A percentile compares a stretch with the other conserved stretches of the same genome.
Conservation (phyloP, 352 stramenopile species). For the Phytophthora podocarpi region DNA sequence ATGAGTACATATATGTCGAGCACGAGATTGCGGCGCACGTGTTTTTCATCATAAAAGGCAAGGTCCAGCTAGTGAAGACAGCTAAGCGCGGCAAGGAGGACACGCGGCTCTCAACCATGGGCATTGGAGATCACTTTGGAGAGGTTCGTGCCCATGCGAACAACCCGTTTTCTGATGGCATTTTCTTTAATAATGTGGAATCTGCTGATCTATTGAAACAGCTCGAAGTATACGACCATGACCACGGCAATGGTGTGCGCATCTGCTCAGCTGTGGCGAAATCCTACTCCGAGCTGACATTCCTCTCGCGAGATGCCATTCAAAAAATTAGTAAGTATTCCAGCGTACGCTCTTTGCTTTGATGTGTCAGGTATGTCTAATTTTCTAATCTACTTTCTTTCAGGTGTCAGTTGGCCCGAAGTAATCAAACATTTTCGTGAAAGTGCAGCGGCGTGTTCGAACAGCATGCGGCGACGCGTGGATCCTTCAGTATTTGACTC, state of each 20-base stretch:
- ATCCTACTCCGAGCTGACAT: slow-evolving; percentile 80
- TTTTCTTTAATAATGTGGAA: no score
- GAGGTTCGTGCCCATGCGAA: slow-evolving; percentile 46
- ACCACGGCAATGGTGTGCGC: slow-evolving; percentile 83
- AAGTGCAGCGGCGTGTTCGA: slow-evolving; percentile 48
- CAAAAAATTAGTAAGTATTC: slow-evolving; percentile 66
- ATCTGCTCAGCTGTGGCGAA: slow-evolving; percentile 82
- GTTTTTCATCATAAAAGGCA: slow-evolving; percentile 85
- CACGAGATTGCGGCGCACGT: slow-evolving; percentile 86
- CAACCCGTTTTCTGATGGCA: no score
- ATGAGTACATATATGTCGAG: slow-evolving; percentile 82
- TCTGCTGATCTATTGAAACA: slow-evolving; percentile 10
- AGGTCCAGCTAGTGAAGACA: slow-evolving; percentile 67
- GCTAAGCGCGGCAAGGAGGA: slow-evolving; percentile 50
- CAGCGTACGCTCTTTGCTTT: not conserved
- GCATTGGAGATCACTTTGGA: slow-evolving; percentile 78
- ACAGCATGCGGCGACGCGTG: slow-evolving; percentile 45
- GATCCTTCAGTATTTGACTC: slow-evolving; percentile 22
- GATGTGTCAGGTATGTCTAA: not conserved
- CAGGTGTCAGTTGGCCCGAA: slow-evolving; percentile 75
- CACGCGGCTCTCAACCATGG: slow-evolving; percentile 46
- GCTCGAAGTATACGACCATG: slow-evolving; percentile 83
- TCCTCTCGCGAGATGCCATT: slow-evolving; percentile 78
- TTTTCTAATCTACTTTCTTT: not conserved
- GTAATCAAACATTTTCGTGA: slow-evolving; percentile 69